These are phyloP conservation scores for Seiridium cupressi DNA, from an alignment of 2,329 filamentous ascomycete genomes.

Conservation along the genomic window DNA sequence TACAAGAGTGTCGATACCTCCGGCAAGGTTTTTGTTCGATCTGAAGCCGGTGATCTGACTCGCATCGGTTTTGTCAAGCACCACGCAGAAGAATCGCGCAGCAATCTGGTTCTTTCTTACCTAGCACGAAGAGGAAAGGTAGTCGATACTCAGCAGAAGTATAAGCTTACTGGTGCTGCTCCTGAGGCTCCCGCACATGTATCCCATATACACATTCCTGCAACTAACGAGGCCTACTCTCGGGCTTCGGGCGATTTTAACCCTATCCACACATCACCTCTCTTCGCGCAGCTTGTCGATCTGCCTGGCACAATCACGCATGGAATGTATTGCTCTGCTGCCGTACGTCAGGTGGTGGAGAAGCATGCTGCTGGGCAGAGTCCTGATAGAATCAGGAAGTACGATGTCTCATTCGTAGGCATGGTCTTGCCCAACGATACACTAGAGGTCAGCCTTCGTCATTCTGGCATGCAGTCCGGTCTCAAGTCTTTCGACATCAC, in stretches of 20 bases:
- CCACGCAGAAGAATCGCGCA: conserved; percentile 86
- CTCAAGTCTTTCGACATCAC: conserved; percentile 29
- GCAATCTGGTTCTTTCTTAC: conserved; percentile 95
- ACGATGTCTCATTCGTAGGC: conserved; percentile 27
- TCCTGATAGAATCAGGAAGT: conserved; percentile 22
- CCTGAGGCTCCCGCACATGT: background rate
- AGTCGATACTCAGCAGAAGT: conserved; percentile 63
- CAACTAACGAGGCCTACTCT: conserved; percentile 24
- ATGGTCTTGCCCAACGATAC: conserved; percentile 34
- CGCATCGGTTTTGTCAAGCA: conserved; percentile 95
- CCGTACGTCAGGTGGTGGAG: conserved; percentile 25
- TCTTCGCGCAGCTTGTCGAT: conserved; percentile 31
- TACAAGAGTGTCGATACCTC: conserved; percentile 88
- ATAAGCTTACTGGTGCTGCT: conserved; percentile 3
- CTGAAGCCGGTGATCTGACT: conserved; percentile 73
- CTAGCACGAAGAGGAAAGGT: conserved; percentile 82
- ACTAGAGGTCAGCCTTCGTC: conserved; percentile 25
- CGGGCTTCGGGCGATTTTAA: conserved; percentile 35
- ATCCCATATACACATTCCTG: conserved; percentile 12
- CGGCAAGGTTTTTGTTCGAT: conserved; percentile 62
- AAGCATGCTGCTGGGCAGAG: conserved; percentile 17
- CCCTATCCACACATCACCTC: conserved; percentile 35
- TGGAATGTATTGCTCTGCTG: conserved; percentile 36
- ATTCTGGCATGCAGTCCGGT: conserved; percentile 32
- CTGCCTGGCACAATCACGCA: conserved; percentile 38